Percentiles rank a stretch among this genome's conserved stretches.
Evolutionary conservation across 2,329 filamentous ascomycete genomes (phyloP).

Genomic region (Pyrenochaeta sp.): DNA sequence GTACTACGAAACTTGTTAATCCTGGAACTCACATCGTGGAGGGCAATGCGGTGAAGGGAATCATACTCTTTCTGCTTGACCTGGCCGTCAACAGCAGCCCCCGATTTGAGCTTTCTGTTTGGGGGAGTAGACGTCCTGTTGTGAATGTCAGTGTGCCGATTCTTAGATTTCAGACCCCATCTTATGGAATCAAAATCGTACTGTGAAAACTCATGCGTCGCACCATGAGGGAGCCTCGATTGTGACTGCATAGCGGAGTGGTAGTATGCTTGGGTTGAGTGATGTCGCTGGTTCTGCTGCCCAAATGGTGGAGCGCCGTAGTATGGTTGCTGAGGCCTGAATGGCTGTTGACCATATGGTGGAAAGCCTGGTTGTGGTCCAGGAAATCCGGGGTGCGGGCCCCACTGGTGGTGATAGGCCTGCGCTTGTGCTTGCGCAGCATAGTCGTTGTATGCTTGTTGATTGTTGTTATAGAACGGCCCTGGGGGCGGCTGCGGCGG

Average conservation of each 20-base stretch:
- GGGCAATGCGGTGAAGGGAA: constrained; percentile 17
- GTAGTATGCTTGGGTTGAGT: constrained; percentile 20
- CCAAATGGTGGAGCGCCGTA: constrained; percentile 4
- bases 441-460: constrained; percentile 16
- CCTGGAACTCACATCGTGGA: constrained; percentile 8
- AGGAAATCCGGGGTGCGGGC: constrained; percentile 18
- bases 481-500: constrained; percentile 16
- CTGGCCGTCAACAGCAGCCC: constrained; percentile 18
- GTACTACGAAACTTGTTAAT: constrained; percentile 35
- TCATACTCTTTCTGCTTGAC: constrained; percentile 30
- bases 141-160: constrained; percentile 20
- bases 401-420: constrained; percentile 31
- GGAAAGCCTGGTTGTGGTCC: constrained; percentile 12
- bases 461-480: constrained; percentile 16
- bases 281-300: constrained; percentile 16
- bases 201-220: constrained; percentile 28
- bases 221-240: constrained; percentile 13
- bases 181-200: constrained; percentile 28
- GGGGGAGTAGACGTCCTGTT: constrained; percentile 28
- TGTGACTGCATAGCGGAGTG: constrained; percentile 22
- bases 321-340: constrained; percentile 3
- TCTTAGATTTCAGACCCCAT: constrained; percentile 16
- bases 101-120: constrained; percentile 21
- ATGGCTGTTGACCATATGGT: constrained; percentile 8
- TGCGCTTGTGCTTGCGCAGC: constrained; percentile 25